phyloP scores from a whole-genome alignment of 495 filamentous ascomycete genomes.

The Xylaria acuta region DNA sequence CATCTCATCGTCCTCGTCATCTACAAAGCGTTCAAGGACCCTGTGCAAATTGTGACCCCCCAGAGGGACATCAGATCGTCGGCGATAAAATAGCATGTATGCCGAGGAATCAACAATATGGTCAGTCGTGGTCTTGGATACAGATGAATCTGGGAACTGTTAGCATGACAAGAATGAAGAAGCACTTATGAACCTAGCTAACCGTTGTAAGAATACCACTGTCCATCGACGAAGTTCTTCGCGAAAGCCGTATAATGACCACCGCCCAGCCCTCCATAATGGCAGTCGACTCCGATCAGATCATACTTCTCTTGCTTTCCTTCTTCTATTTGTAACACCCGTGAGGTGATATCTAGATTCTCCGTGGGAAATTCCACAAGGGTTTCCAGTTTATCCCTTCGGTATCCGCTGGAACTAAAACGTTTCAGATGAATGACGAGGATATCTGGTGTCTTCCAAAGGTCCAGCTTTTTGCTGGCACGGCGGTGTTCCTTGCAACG shows the following conservation, averaged over 20 bases:
- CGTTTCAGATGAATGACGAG: constrained; percentile 94
- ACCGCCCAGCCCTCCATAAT: constrained; percentile 88
- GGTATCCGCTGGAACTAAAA: constrained; percentile 78
- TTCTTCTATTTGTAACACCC: constrained; percentile 77
- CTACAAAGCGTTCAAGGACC: constrained; percentile 64
- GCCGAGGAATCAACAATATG: constrained; percentile 67
- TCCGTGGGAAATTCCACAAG: constrained; percentile 92
- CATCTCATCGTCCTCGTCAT: constrained; percentile 50
- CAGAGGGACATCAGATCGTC: constrained; percentile 74
- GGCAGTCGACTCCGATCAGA: constrained; percentile 92
- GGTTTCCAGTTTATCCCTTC: constrained; percentile 88
- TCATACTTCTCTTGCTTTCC: constrained; percentile 87
- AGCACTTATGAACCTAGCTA: constrained; percentile 43
- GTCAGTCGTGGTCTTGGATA: constrained; percentile 50
- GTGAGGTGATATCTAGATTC: constrained; percentile 76
- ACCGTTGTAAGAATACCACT: constrained; percentile 98
- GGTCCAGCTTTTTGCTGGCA: constrained; percentile 93
- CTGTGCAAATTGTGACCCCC: constrained; percentile 77
- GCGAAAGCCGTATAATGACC: constrained; percentile 96
- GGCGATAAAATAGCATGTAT: constrained; percentile 95
- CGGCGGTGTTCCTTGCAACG: constrained; percentile 91
- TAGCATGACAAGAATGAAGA: background rate
- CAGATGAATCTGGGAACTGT: constrained; percentile 67
- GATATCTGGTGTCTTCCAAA: constrained; percentile 96
- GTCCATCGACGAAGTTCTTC: constrained; percentile 82